A percentile compares a stretch with the other conserved stretches of the same genome.
These are phyloP conservation scores for Citrullus mucosospermus DNA, from an alignment of 306 rosid species.

Conservation along the genomic window DNA sequence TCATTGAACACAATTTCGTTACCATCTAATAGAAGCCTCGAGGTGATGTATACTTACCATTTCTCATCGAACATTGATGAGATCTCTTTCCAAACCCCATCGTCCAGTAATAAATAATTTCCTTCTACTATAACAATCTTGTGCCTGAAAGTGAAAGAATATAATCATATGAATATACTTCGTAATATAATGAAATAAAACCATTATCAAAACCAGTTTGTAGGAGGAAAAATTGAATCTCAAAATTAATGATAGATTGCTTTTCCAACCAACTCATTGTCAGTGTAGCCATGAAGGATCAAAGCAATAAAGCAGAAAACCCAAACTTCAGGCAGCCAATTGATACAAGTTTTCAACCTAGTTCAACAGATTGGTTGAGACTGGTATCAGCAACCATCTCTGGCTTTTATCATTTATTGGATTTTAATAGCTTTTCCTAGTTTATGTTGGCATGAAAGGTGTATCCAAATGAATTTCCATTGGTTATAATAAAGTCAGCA, in stretches of 20 bases:
- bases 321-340: background rate
- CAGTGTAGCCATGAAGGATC: background rate
- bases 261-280: background rate
- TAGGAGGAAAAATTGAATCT: background rate
- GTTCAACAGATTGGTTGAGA: background rate
- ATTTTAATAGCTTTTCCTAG: background rate
- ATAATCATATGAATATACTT: background rate
- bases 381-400: background rate
- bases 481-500: background rate
- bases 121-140: slow-evolving; percentile 80
- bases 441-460: background rate
- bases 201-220: background rate
- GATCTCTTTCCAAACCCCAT: slow-evolving; percentile 69
- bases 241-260: background rate
- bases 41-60: slow-evolving; percentile 40
- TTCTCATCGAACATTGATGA: slow-evolving; percentile 66
- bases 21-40: background rate
- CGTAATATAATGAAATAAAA: background rate
- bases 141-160: slow-evolving; percentile 35
- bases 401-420: background rate
- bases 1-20: background rate
- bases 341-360: background rate
- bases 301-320: background rate
- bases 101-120: slow-evolving; percentile 59
- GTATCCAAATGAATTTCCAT: background rate